Base-by-base conservation (phyloP, 2,329 filamentous ascomycete genomes). In the Fusarium concolor region DNA sequence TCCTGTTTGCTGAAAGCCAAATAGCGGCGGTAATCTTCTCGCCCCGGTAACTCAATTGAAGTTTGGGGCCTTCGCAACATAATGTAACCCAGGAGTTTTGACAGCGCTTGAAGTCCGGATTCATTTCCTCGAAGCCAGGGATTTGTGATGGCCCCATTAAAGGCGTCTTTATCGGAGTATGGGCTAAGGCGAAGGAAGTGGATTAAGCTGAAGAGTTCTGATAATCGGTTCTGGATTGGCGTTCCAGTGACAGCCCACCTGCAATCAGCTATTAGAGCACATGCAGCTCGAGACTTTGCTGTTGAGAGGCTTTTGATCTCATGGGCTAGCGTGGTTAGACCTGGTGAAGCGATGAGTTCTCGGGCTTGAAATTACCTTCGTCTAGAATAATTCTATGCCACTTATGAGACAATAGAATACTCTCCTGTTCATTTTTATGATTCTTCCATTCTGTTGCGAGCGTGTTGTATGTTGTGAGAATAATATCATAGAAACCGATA, bases 231-330 rank as follows among this genome's bases (percentile, higher is more conserved):
- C 54, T 85, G 83, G 5, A 85, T 80, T 0, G 83, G 83, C 0
- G 83, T 85, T 3, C 82, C 82, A 0, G 81, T 84, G 3, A 85
- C 77, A 3, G 78, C 79, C 83, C 82, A 85, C 11, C 82, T 76
- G 5, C 71, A 73, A 15, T 65, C 59, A 0, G 79, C 31, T 4
- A 15, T 33, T 33, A 33, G 14, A 14, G 31, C 31, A 33, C 31
- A 33, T 3, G 31, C 6, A 15, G 31, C 31, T n/a, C 17, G 6
- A n/a, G 33, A 17, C 17, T n/a, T 50, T 8, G 18, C 51, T 81
- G 71, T 20, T 14, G 61, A 26, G 9, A 20, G 22, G 7, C 15
- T 50, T 17, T 29, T 38, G 33, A 50, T 50, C 5, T 28, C 28
- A n/a, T 50, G 46, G 8, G 46, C 46, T 50, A 28, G 18, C 15